Conservation (phyloP, 371 early-diverging fungal species). For the Dichotomocladium elegans region DNA sequence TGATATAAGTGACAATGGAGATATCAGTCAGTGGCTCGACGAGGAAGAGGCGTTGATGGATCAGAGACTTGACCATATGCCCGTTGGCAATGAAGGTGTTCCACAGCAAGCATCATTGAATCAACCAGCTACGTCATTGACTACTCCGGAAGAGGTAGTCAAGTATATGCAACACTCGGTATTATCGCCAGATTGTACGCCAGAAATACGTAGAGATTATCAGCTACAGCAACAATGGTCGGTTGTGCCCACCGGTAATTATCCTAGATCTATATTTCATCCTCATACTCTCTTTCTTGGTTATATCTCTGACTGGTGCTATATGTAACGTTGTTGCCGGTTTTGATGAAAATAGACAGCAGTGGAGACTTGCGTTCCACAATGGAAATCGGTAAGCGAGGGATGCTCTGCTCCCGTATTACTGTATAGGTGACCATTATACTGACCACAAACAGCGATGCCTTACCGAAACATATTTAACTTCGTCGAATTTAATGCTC, state of each 20-base stretch:
- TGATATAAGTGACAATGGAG: slow-evolving; percentile 3
- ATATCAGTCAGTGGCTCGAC: slow-evolving; percentile 27
- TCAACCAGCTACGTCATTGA: background rate
- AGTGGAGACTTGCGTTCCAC: slow-evolving; percentile 9
- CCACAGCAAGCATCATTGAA: background rate
- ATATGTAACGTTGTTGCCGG: background rate
- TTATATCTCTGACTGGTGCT: background rate
- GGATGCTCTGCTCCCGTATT: background rate
- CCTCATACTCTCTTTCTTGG: no score
- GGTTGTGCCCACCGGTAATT: no score
- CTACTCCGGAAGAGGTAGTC: background rate
- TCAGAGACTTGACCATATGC: background rate
- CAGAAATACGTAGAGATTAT: background rate
- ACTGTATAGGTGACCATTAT: background rate
- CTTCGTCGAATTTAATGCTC: slow-evolving; percentile 56
- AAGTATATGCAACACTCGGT: background rate
- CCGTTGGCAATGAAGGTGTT: background rate
- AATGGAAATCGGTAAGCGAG: slow-evolving; percentile 18
- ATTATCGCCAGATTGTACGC: background rate
- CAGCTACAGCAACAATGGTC: background rate
- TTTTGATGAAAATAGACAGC: background rate
- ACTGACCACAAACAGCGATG: slow-evolving; percentile 16
- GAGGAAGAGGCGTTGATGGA: slow-evolving; percentile 25
- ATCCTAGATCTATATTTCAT: no score
- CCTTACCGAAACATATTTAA: slow-evolving; percentile 34